A percentile compares a stretch with the other conserved stretches of the same genome.
Evolutionary conservation across 768 basidiomycete genomes (phyloP).

Genomic region (Amanita phalloides): DNA sequence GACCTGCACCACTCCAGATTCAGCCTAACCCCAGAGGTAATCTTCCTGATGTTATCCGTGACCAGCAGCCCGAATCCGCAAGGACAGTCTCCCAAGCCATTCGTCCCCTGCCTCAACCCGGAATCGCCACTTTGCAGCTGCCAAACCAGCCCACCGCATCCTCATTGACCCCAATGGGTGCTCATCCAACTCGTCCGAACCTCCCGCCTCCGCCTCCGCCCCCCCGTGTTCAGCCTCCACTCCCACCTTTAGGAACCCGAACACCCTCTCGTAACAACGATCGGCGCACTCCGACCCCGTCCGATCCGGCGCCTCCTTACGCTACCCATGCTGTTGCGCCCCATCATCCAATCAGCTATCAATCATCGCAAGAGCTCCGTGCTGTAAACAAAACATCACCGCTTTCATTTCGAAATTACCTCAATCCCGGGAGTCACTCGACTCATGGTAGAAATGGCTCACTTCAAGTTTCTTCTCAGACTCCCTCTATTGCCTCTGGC

Average conservation of each 20-base stretch:
- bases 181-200: slow-evolving; percentile 28
- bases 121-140: slow-evolving; percentile 16
- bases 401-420: slow-evolving; percentile 21
- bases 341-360: slow-evolving; percentile 12
- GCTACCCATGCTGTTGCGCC: slow-evolving; percentile 31
- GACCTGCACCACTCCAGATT: slow-evolving; percentile 80
- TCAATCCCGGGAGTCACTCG: slow-evolving; percentile 10
- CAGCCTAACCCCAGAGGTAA: slow-evolving; percentile 43
- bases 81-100: slow-evolving; percentile 23
- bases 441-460: slow-evolving; percentile 46
- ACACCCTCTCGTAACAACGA: slow-evolving; percentile 20
- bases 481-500: slow-evolving; percentile 18
- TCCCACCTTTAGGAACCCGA: slow-evolving; percentile 33
- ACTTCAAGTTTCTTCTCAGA: slow-evolving; percentile 31
- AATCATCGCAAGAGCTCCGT: background rate
- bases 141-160: slow-evolving; percentile 10
- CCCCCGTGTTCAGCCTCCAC: slow-evolving; percentile 57
- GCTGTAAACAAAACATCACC: slow-evolving; percentile 25
- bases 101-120: slow-evolving; percentile 42
- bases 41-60: slow-evolving; percentile 65
- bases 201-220: slow-evolving; percentile 63
- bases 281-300: slow-evolving; percentile 47
- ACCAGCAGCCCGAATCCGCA: slow-evolving; percentile 50
- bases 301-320: slow-evolving; percentile 35
- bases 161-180: slow-evolving; percentile 18